Evolutionary conservation across 331 rosid species (phyloP), one percentile per base, ranked within the genome.

Genomic region (Malus hybrid): DNA sequence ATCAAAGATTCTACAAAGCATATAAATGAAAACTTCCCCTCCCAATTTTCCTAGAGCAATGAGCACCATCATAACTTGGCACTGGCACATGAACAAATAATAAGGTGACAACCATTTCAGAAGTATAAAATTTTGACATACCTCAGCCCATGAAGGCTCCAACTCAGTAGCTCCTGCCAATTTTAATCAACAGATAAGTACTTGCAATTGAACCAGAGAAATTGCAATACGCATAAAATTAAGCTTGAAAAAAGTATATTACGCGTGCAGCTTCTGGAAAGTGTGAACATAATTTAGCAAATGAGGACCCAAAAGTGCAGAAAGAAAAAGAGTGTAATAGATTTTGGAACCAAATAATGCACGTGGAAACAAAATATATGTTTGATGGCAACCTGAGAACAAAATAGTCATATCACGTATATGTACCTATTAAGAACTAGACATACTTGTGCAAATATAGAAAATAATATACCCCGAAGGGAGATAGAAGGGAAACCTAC

Each of bases 71-170:
- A 24, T 60, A 14, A 73, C 58, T 60, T 58, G 42, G 56, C 53
- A 72, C 36, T 57, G 7, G 24, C 53, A 72, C 36, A 72, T 72
- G 57, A 73, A 73, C 16, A 60, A 42, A 18, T 3, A 28, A 32
- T 34, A 20, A 14, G 62, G 72, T 34, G 58, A 76, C 36, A 63
- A 29, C 50, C 30, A 76, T 19, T 32, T 44, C 56, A 19, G 52
- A 42, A 74, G 61, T 22, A 72, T 57, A 62, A 44, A 71, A 39
- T 44, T 34, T 18, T 71, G 70, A 61, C 77, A 57, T 83, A 91
- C 98, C 96, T 94, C 98, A 33, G 93, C 93, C 98, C 97, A 94
- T 28, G 93, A 91, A 29, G 96, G 89, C 75, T 90, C 87, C 96
- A 94, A 83, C 82, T 90, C 93, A 64, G 90, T 86, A 63, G 97